Evolutionary conservation across 495 filamentous ascomycete species (phyloP).

Genomic region (Penicillium bialowiezense): DNA sequence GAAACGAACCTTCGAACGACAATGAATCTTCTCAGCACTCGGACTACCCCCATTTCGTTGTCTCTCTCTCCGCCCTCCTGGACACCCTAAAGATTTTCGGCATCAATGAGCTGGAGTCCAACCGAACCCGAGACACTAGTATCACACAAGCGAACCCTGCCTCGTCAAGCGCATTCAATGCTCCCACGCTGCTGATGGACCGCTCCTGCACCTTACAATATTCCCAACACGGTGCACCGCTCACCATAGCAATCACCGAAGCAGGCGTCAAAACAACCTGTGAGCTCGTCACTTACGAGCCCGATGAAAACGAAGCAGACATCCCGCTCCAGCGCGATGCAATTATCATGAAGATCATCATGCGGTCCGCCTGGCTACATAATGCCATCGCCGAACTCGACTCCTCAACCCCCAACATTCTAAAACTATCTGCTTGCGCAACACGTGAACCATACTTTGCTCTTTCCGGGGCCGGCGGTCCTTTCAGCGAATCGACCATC

Average conservation of each 20-base stretch:
- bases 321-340: slow-evolving; percentile 81
- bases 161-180: slow-evolving; percentile 65
- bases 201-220: slow-evolving; percentile 83
- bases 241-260: slow-evolving; percentile 81
- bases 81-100: slow-evolving; percentile 95
- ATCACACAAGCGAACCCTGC: slow-evolving; percentile 40
- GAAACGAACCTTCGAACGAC: slow-evolving; percentile 35
- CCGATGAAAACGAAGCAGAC: slow-evolving; percentile 58
- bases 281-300: slow-evolving; percentile 86
- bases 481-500: slow-evolving; percentile 75
- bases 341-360: slow-evolving; percentile 90
- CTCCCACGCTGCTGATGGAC: slow-evolving; percentile 70
- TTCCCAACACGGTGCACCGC: slow-evolving; percentile 62
- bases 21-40: slow-evolving; percentile 31
- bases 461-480: slow-evolving; percentile 65
- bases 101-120: slow-evolving; percentile 63
- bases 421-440: slow-evolving; percentile 63
- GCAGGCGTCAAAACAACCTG: slow-evolving; percentile 85
- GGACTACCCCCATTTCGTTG: slow-evolving; percentile 61
- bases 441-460: slow-evolving; percentile 64
- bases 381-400: slow-evolving; percentile 82
- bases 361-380: slow-evolving; percentile 76
- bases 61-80: slow-evolving; percentile 81
- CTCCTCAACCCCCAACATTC: slow-evolving; percentile 62
- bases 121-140: slow-evolving; percentile 42